These are phyloP conservation scores for Kwoniella dendrophila DNA, from an alignment of 768 basidiomycete species.

Conservation along the genomic window DNA sequence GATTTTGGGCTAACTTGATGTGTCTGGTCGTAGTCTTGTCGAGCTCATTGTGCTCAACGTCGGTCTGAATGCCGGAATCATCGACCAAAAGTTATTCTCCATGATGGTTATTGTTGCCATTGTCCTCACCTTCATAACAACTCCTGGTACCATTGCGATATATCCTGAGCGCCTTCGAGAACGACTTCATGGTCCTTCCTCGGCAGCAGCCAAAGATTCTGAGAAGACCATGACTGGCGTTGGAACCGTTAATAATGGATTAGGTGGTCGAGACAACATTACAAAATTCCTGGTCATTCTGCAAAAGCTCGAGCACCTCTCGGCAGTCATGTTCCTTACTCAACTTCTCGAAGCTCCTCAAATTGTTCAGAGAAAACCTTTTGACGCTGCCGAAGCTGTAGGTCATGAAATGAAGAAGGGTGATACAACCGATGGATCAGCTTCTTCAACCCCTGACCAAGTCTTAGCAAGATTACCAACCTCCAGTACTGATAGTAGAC, in stretches of 20 bases:
- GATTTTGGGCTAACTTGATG: background rate
- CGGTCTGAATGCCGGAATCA: constrained; percentile 69
- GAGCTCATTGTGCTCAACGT: constrained; percentile 92
- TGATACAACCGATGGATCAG: constrained; percentile 32
- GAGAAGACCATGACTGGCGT: constrained; percentile 19
- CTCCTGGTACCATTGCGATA: constrained; percentile 74
- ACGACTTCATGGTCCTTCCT: constrained; percentile 15
- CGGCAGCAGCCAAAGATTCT: constrained; percentile 14
- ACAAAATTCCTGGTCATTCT: constrained; percentile 79
- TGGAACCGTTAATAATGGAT: constrained; percentile 2
- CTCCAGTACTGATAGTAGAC: background rate
- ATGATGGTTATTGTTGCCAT: constrained; percentile 81
- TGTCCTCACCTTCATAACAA: constrained; percentile 78
- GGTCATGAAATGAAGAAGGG: constrained; percentile 22
- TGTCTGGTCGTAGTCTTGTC: constrained; percentile 61
- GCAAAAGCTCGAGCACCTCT: constrained; percentile 85
- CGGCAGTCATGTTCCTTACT: constrained; percentile 84
- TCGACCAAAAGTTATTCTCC: constrained; percentile 71
- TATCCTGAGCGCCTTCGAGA: constrained; percentile 70
- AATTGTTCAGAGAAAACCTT: constrained; percentile 7
- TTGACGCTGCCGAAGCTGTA: constrained; percentile 12
- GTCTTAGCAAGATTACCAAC: constrained; percentile 22
- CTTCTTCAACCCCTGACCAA: constrained; percentile 32
- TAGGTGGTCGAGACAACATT: constrained; percentile 54
- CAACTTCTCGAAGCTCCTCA: constrained; percentile 69